phyloP scores from a whole-genome alignment of 2,329 filamentous ascomycete species.

The Teratosphaeria pseudoeucalypti region DNA sequence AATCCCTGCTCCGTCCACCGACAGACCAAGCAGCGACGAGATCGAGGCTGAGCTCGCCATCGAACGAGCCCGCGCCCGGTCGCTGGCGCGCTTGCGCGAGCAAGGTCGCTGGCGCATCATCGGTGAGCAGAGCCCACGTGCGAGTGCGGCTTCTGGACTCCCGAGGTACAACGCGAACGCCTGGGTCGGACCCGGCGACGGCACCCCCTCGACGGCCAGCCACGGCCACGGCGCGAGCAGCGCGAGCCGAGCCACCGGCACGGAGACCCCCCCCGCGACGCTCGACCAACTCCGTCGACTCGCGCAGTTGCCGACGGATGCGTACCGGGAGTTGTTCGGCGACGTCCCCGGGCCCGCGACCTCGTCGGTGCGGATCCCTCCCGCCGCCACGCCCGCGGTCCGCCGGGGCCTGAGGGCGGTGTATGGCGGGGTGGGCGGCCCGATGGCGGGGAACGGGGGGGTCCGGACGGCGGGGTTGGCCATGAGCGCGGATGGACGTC shows the following conservation, averaged over 20 bases:
- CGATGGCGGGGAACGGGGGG: background rate
- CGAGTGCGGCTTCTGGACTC: background rate
- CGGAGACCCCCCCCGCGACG: background rate
- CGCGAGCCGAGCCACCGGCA: background rate
- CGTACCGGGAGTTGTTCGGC: background rate
- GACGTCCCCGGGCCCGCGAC: conserved; percentile 10
- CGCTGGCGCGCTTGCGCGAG: conserved; percentile 13
- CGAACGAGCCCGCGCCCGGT: conserved; percentile 9
- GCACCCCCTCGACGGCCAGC: background rate
- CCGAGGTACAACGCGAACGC: background rate
- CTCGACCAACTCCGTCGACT: background rate
- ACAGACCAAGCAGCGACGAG: conserved; percentile 4
- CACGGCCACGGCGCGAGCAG: background rate
- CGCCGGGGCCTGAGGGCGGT: background rate
- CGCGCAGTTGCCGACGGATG: background rate
- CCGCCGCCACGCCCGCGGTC: background rate
- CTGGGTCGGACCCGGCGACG: background rate
- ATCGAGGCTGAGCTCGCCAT: conserved; percentile 8
- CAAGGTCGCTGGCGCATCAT: conserved; percentile 10
- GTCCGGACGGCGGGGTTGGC: conserved; percentile 39
- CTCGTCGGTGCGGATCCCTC: conserved; percentile 1
- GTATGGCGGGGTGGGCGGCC: background rate
- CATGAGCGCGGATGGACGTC: conserved; percentile 38
- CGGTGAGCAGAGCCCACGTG: conserved; percentile 1
- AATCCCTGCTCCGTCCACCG: conserved; percentile 7